Evolutionary conservation across 345 rosid genomes (phyloP).

Genomic region (Schrenkiella parvula): DNA sequence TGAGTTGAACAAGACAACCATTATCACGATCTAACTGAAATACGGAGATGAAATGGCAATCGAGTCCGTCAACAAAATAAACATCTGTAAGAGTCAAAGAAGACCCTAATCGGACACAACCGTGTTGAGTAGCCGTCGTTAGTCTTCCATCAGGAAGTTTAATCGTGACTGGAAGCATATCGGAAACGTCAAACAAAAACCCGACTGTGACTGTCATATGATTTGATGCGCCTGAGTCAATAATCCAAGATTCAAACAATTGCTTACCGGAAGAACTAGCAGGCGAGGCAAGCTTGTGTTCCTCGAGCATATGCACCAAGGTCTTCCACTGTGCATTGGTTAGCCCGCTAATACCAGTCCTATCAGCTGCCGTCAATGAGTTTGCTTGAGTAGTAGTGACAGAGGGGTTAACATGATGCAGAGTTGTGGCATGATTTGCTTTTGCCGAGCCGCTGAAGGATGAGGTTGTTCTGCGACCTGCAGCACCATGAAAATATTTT

Average conservation of each 20-base stretch:
- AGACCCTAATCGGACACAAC: neutral
- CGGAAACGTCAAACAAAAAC: neutral
- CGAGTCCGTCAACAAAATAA: neutral
- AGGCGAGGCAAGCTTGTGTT: neutral
- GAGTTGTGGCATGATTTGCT: no score
- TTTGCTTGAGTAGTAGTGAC: no score
- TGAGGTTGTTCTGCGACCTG: no score
- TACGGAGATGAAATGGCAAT: neutral
- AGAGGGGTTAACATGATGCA: no score
- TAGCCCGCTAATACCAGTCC: neutral
- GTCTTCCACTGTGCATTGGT: neutral
- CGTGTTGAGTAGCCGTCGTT: neutral
- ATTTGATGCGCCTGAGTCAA: neutral
- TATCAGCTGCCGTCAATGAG: neutral
- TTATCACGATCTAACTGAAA: neutral
- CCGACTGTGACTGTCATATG: neutral
- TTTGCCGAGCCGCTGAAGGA: no score
- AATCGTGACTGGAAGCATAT: neutral
- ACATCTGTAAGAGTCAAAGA: neutral
- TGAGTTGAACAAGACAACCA: neutral
- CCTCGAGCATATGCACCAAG: neutral
- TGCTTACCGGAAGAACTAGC: neutral
- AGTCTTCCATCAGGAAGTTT: neutral
- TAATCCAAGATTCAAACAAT: neutral
- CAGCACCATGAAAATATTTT: no score